Percentiles rank a stretch among this genome's conserved stretches.
These are phyloP conservation scores for Maudiozyma bulderi DNA, from an alignment of 805 yeast genomes.

Conservation along the genomic window DNA sequence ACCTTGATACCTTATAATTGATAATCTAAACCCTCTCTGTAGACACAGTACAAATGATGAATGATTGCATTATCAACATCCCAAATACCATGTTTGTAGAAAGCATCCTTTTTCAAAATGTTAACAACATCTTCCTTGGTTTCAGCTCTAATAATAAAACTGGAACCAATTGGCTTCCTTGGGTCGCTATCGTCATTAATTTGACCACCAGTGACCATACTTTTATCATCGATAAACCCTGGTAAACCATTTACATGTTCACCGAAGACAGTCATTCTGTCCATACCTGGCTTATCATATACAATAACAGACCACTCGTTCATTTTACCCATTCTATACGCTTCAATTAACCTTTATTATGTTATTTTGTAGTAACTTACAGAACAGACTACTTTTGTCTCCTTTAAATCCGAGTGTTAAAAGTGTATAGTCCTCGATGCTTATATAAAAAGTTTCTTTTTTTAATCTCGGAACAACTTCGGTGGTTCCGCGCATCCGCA, in stretches of 20 bases:
- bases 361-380: not conserved
- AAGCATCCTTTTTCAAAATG: constrained; percentile 1
- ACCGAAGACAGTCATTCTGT: not conserved
- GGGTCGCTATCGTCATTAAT: constrained; percentile 1
- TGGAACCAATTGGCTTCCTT: constrained; percentile 2
- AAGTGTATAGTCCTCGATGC: too few species aligned
- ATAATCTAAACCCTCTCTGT: constrained; percentile 1
- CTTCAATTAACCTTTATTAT: too few species aligned
- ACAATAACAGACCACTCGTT: not conserved
- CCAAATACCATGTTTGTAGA: not conserved
- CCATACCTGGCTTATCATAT: not conserved
- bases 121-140: constrained; percentile 1
- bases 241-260: not conserved
- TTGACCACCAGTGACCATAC: constrained; percentile 1
- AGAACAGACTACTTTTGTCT: not conserved
- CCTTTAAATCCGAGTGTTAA: too few species aligned
- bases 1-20: not conserved
- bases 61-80: not conserved
- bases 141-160: not conserved
- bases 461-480: too few species aligned
- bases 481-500: too few species aligned
- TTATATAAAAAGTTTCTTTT: too few species aligned
- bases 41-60: constrained; percentile 1
- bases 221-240: not conserved
- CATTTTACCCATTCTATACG: not conserved